Evolutionary conservation across 331 rosid genomes (phyloP), one percentile per base, ranked within the genome.

Genomic region (Acacia pycnantha): DNA sequence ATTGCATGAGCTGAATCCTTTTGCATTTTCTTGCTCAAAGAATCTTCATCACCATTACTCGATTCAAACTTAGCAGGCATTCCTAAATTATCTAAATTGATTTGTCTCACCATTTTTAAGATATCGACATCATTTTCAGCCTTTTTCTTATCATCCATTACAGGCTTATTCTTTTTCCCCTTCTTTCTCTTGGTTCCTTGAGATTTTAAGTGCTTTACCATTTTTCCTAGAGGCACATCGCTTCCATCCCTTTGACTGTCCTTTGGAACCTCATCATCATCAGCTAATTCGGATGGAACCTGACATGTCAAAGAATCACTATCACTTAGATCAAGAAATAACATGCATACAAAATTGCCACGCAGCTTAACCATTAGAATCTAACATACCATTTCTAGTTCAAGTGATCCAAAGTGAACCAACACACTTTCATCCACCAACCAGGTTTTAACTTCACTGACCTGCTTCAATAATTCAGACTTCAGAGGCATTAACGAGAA

Each of bases 31-130:
- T 88, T 90, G 67, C 84, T 87, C 21, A 84, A 84, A 69, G 80
- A 85, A 76, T 65, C 77, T 81, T 88, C 92, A 82, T 88, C 92
- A 66, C 99, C 99, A 78, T 96, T 96, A 82, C 88, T 94, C 78
- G 94, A 77, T 85, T 88, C 95, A 81, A 88, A 89, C 86, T 92
- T 91, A 75, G 79, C 67, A 79, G 97, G 79, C 76, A 78, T 65
- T 33, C 87, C 97, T 83, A 90, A 64, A 92, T 84, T 92, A 85
- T 89, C 95, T 78, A 90, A 77, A 83, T 96, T 92, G 78, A 96
- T 93, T 84, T 94, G 87, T 90, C 99, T 91, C 70, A 96, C 99
- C 99, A 94, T 86, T 76, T 91, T 87, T 88, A 94, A 81, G 85
- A 96, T 77, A 80, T 96, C 98, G 76, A 96, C 84, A 78, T 89